Evolutionary conservation across 495 filamentous ascomycete genomes (phyloP).

Genomic region (Aspergillus taichungensis): DNA sequence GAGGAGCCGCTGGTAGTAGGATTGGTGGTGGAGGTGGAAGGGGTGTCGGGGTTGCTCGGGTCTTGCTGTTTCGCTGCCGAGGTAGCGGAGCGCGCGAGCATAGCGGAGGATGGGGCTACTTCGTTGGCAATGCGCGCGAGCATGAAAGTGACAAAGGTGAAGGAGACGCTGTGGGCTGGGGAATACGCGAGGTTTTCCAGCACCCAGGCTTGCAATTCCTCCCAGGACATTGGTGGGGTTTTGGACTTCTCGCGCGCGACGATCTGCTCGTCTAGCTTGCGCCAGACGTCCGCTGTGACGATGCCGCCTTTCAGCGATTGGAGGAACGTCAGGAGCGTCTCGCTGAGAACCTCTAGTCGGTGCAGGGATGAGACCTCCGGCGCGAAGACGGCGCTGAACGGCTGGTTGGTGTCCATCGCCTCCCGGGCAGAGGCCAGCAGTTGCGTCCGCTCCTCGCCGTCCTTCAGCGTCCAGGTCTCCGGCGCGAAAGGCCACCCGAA

Average conservation of each 20-base stretch:
- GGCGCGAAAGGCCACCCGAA: constrained; percentile 69
- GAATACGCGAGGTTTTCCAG: constrained; percentile 63
- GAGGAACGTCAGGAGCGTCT: constrained; percentile 63
- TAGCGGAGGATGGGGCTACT: constrained; percentile 28
- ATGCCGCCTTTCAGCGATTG: constrained; percentile 65
- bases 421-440: constrained; percentile 44
- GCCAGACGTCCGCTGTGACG: constrained; percentile 60
- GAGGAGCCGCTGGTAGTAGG: constrained; percentile 4
- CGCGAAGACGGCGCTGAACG: constrained; percentile 48
- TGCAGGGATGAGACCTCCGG: constrained; percentile 51
- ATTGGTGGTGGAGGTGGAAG: constrained; percentile 1
- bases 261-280: constrained; percentile 56
- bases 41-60: constrained; percentile 2
- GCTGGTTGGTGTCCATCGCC: constrained; percentile 58
- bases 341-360: constrained; percentile 59
- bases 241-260: constrained; percentile 41
- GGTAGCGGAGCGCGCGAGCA: constrained; percentile 4
- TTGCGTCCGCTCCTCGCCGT: constrained; percentile 21
- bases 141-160: constrained; percentile 78
- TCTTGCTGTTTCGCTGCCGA: constrained; percentile 3
- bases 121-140: constrained; percentile 46
- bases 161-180: constrained; percentile 74
- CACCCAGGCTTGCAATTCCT: constrained; percentile 59
- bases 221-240: constrained; percentile 35
- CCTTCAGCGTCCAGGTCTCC: constrained; percentile 39